Evolutionary conservation across 2,329 filamentous ascomycete genomes (phyloP).

Genomic region (Ciborinia camelliae): DNA sequence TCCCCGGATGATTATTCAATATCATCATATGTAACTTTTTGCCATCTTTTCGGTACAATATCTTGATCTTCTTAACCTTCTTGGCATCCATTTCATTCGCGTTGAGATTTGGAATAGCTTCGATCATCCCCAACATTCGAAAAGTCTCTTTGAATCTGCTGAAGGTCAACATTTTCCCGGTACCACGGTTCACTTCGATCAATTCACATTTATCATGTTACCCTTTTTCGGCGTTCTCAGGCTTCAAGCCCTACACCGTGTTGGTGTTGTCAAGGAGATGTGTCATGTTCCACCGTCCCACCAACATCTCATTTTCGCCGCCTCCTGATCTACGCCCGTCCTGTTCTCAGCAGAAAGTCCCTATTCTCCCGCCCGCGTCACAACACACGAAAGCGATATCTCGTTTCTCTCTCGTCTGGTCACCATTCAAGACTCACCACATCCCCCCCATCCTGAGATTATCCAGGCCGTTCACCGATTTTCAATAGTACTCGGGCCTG

Average conservation of each 20-base stretch:
- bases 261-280: neutral
- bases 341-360: neutral
- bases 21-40: neutral
- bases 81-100: neutral
- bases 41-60: neutral
- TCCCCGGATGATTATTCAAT: neutral
- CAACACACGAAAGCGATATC: neutral
- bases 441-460: neutral
- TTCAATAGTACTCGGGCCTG: neutral
- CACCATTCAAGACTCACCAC: neutral
- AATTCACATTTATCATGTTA: neutral
- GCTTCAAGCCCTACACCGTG: neutral
- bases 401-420: neutral
- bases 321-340: neutral
- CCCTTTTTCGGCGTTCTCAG: neutral
- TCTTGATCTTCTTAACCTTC: neutral
- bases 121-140: neutral
- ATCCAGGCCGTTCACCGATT: neutral
- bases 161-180: neutral
- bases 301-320: neutral
- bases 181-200: neutral
- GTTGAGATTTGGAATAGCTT: neutral
- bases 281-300: constrained; percentile 6
- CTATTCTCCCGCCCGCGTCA: neutral
- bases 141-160: neutral